Evolutionary conservation across 139 green algal genomes (phyloP).

Genomic region (Chlorella sorokiniana): DNA sequence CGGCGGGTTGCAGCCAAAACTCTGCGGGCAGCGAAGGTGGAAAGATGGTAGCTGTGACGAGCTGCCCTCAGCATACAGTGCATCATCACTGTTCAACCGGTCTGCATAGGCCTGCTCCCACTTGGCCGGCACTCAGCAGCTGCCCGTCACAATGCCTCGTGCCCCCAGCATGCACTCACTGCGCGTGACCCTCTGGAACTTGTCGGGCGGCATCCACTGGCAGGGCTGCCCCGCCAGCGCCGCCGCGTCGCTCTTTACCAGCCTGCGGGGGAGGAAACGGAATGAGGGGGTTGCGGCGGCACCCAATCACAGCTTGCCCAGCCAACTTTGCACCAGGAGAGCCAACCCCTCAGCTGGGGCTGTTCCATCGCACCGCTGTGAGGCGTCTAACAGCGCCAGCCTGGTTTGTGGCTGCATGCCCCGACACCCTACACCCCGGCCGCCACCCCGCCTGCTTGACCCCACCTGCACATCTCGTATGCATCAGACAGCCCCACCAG

Average conservation of each 20-base stretch:
- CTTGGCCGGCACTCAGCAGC: no score
- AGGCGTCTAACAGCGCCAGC: no score
- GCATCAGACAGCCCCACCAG: constrained; percentile 49
- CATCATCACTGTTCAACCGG: no score
- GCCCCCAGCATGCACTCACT: constrained; percentile 29
- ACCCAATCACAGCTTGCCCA: no score
- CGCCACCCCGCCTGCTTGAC: neutral
- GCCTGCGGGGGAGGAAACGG: neutral
- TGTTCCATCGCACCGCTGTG: no score
- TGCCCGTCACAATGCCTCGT: neutral
- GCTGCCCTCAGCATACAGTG: no score
- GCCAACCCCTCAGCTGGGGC: no score
- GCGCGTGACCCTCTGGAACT: constrained; percentile 70
- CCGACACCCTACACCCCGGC: no score
- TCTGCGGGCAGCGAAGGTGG: constrained; percentile 27
- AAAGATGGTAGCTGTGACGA: no score
- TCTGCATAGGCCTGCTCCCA: neutral
- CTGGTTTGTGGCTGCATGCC: no score
- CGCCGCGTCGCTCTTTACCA: constrained; percentile 10
- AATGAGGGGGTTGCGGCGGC: neutral
- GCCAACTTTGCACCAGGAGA: no score
- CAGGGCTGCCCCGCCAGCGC: neutral
- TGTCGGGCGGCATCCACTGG: constrained; percentile 46
- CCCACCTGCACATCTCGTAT: constrained; percentile 41
- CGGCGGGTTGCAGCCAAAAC: constrained; percentile 73